Evolutionary conservation across 441 rosid genomes (phyloP).

Genomic region (Eutrema salsugineum): DNA sequence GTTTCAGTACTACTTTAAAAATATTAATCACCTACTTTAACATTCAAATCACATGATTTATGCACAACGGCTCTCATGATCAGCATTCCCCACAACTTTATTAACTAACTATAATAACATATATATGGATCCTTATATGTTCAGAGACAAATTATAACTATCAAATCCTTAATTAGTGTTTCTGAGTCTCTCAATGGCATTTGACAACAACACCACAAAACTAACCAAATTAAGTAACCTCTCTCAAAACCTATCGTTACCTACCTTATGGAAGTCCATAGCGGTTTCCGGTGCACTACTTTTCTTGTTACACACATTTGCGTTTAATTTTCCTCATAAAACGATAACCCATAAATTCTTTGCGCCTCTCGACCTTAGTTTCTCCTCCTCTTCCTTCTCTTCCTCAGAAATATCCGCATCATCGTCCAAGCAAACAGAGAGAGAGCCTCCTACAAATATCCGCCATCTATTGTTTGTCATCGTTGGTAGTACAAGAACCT

Average conservation of each 20-base stretch:
- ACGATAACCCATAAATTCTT: conserved; percentile 10
- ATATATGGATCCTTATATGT: neutral
- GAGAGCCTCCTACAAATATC: conserved; percentile 39
- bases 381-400: conserved; percentile 28
- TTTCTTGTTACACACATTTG: conserved; percentile 34
- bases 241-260: conserved; percentile 17
- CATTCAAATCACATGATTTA: conserved; percentile 27
- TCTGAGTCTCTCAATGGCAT: conserved; percentile 27
- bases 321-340: conserved; percentile 17
- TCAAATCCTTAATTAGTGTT: neutral
- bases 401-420: neutral
- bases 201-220: conserved; percentile 13
- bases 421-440: neutral
- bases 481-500: conserved; percentile 40
- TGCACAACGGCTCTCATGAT: conserved; percentile 24
- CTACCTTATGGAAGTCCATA: conserved; percentile 30
- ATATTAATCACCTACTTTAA: neutral
- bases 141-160: neutral
- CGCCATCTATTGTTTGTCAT: conserved; percentile 54
- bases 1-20: neutral
- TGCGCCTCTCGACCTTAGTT: conserved; percentile 26
- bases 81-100: conserved; percentile 15
- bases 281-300: conserved; percentile 31
- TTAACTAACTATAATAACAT: neutral
- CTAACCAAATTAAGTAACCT: conserved; percentile 19